Evolutionary conservation across 345 rosid species (phyloP).

Genomic region (Pistacia integerrima): DNA sequence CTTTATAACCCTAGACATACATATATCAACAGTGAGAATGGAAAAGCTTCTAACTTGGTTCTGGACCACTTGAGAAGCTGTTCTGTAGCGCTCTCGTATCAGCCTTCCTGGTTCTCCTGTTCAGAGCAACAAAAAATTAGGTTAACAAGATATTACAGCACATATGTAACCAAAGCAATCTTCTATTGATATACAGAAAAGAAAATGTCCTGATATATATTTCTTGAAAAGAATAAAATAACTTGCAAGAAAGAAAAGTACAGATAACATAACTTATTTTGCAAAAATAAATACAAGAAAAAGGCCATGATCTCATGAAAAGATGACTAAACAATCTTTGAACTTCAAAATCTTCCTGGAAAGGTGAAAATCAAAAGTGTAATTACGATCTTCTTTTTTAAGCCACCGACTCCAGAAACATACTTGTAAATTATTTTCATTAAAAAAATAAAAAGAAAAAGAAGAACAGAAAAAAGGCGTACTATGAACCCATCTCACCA

Average conservation of each 20-base stretch:
- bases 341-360: background rate
- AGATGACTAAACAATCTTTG: background rate
- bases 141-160: background rate
- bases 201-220: background rate
- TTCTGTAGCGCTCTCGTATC: conserved; percentile 91
- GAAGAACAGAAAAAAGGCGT: background rate
- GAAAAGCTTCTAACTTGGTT: conserved; percentile 85
- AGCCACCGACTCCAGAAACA: background rate
- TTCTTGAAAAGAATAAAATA: background rate
- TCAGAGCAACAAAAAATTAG: conserved; percentile 3
- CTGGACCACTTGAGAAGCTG: conserved; percentile 98
- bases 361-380: background rate
- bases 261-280: background rate
- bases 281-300: background rate
- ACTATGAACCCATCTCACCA: conserved; percentile 47
- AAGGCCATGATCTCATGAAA: background rate
- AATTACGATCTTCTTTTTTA: background rate
- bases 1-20: conserved; percentile 40
- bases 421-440: background rate
- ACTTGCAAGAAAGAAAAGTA: background rate
- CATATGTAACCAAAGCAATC: conserved; percentile 3
- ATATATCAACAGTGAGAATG: conserved; percentile 45
- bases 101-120: conserved; percentile 92
- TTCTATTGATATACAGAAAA: conserved; percentile 6
- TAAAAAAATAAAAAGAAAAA: background rate